Evolutionary conservation across 73 alveolate species (phyloP).

Genomic region (Symbiodinium pilosum): DNA sequence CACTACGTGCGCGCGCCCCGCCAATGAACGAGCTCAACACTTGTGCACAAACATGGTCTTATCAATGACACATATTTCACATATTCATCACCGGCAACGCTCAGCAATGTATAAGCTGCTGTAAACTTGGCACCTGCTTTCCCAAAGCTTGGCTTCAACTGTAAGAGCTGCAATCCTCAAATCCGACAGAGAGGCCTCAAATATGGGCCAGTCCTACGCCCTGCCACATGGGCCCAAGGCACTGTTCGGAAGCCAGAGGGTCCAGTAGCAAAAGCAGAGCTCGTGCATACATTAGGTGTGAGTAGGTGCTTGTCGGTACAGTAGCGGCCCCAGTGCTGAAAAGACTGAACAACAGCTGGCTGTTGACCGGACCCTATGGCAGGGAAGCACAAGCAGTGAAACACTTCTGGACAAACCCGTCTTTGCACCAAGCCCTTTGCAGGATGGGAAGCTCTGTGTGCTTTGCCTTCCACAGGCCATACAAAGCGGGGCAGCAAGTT

Average conservation of each 20-base stretch:
- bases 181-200: too few species aligned
- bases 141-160: not conserved
- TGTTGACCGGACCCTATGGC: not conserved
- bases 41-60: too few species aligned
- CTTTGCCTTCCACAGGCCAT: not conserved
- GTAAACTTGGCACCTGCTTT: not conserved
- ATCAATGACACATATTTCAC: too few species aligned
- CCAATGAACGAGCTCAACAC: too few species aligned
- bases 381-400: not conserved
- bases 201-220: not conserved
- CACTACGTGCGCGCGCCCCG: not conserved
- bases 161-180: too few species aligned
- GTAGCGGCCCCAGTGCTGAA: too few species aligned
- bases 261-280: too few species aligned
- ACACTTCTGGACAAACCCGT: not conserved
- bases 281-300: too few species aligned
- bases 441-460: conserved; percentile 5
- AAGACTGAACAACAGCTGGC: not conserved
- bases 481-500: not conserved
- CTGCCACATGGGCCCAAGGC: not conserved
- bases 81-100: too few species aligned
- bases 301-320: too few species aligned
- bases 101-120: not conserved
- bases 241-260: not conserved
- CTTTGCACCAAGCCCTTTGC: not conserved